Evolutionary conservation across 148 eudicot species (phyloP).

Genomic region (Gaultheria prostrata): DNA sequence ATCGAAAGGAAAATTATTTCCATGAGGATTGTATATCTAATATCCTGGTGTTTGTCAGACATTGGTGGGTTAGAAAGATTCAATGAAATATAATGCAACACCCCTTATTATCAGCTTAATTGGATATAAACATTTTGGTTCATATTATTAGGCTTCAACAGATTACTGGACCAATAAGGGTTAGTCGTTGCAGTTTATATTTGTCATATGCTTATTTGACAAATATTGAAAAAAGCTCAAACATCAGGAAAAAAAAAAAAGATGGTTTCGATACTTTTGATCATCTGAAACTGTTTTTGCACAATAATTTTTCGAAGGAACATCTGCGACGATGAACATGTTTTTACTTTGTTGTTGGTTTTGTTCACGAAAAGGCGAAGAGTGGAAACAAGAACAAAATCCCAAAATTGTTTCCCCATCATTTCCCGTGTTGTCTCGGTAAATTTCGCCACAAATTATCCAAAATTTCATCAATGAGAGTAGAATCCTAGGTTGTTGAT

Average conservation of each 20-base stretch:
- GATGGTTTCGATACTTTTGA: too few relatives aligned
- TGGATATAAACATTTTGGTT: too few relatives aligned
- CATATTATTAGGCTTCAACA: too few relatives aligned
- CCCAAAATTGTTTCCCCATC: not conserved
- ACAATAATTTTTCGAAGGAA: not conserved
- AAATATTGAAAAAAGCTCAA: not conserved
- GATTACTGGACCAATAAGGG: too few relatives aligned
- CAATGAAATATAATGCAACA: too few relatives aligned
- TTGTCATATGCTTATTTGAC: too few relatives aligned
- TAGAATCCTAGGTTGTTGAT: slow-evolving; percentile 26
- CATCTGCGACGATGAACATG: not conserved
- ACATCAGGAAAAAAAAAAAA: too few relatives aligned
- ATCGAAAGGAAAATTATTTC: too few relatives aligned
- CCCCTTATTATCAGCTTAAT: too few relatives aligned
- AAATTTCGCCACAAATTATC: not conserved
- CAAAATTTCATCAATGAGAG: not conserved
- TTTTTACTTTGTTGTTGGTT: not conserved
- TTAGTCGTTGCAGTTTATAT: too few relatives aligned
- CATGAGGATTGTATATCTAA: not conserved
- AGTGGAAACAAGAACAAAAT: not conserved
- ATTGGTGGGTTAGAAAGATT: too few relatives aligned
- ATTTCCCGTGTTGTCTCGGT: not conserved
- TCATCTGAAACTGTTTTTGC: not conserved
- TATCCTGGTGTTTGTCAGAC: too few relatives aligned
- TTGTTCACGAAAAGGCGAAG: not conserved